Conservation (phyloP, 331 rosid species). For the Dryas integrifolia region DNA sequence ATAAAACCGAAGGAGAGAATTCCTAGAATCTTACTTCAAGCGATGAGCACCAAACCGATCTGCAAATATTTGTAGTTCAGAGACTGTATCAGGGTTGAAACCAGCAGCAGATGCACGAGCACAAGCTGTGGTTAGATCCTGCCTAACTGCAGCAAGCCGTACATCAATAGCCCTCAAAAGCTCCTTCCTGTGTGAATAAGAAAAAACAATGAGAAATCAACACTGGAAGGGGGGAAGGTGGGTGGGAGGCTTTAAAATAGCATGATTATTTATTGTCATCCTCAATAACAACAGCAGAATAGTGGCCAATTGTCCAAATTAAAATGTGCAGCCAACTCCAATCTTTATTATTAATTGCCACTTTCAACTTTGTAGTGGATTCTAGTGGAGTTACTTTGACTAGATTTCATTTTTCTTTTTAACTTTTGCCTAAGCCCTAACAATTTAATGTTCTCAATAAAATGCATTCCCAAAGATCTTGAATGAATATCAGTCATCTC, state of each 20-base stretch:
- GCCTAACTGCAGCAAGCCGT: slow-evolving; percentile 66
- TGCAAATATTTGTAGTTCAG: slow-evolving; percentile 69
- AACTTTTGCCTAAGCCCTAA: neutral
- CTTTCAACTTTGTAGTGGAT: neutral
- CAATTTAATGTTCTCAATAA: too few species aligned
- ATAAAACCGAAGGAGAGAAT: slow-evolving; percentile 11
- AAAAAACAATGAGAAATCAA: neutral
- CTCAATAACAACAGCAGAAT: neutral
- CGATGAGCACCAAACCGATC: slow-evolving; percentile 67
- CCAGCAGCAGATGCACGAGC: slow-evolving; percentile 86
- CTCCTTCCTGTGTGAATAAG: slow-evolving; percentile 59
- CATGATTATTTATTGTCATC: neutral
- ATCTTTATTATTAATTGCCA: neutral
- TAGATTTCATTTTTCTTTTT: neutral
- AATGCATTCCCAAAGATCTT: neutral
- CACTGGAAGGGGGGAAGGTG: neutral
- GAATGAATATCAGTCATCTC: neutral
- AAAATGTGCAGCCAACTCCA: neutral
- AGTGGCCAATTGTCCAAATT: neutral
- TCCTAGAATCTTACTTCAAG: slow-evolving; percentile 53
- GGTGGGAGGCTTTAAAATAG: neutral
- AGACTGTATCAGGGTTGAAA: slow-evolving; percentile 55
- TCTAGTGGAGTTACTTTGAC: neutral
- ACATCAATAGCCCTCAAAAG: slow-evolving; percentile 91
- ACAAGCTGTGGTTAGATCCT: slow-evolving; percentile 72